Base-by-base conservation (phyloP, 2,329 filamentous ascomycete genomes). In the Hypoxylon sp. region DNA sequence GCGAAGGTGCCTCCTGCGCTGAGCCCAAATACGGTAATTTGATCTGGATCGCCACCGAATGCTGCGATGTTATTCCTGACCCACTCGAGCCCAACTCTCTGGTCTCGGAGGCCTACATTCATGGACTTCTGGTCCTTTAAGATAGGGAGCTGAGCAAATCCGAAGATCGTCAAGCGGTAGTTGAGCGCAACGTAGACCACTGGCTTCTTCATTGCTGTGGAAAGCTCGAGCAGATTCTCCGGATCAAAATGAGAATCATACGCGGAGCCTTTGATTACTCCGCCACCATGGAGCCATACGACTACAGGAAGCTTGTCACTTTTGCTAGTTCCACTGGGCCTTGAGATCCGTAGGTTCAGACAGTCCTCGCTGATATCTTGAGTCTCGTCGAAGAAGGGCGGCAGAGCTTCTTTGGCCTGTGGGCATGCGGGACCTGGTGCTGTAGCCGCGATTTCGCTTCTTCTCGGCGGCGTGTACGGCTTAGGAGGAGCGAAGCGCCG, bases 161-260 rank as follows among this genome's bases (percentile, higher is more conserved):
- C 77, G 47, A 78, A 78, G 30, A 77, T 76, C 0, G 68, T 74
- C 0, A 78, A 39, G 2, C 76, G 71, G 34, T 74, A 77, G 30
- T 76, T 74, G 8, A 76, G 19, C 0, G 46, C n/a, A 3, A 72
- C 74, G 5, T 76, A 73, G 25, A 77, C 73, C 1, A 77, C 43
- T 5, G 74, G 73, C 23, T 75, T 73, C 0, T 63, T 29, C 5
- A 73, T 23, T 0, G 54, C 67, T 3, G 34, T 39, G 0, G 72
- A 73, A n/a, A 61, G 66, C 11, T 46, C 60, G 21, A 75, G 16
- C 0, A 75, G 52, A 1, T 71, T 71, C 19, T 62, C 63, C 7
- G 74, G 74, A 9, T 75, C 70, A 21, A 68, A 72, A 59, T 74
- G 67, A 1, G 66, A 47, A 56, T 76, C 73, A 12, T 75, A 70